Evolutionary conservation across 2,329 filamentous ascomycete genomes (phyloP).

Genomic region (Diaporthe ilicicola): DNA sequence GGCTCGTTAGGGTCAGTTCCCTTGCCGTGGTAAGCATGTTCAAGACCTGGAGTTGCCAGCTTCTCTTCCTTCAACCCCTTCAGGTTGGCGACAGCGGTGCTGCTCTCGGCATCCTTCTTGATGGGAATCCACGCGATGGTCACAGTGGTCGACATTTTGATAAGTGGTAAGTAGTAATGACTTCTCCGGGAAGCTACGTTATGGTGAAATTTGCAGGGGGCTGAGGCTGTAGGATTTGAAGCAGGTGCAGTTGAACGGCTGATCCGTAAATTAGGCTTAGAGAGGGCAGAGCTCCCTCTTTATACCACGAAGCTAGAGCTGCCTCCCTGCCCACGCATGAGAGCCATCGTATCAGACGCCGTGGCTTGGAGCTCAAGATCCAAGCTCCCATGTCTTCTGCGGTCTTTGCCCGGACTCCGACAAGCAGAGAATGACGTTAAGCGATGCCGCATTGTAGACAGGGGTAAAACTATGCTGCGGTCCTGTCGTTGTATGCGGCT

Average conservation of each 20-base stretch:
- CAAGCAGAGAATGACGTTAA: conserved; percentile 6
- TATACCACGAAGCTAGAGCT: conserved; percentile 3
- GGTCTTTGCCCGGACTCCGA: conserved; percentile 6
- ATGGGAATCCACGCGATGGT: conserved; percentile 33
- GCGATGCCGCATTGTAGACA: conserved; percentile 18
- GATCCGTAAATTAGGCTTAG: not conserved
- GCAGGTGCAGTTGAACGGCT: not conserved
- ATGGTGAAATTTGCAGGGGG: not conserved
- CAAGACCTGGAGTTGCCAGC: conserved; percentile 26
- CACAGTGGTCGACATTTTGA: conserved; percentile 33
- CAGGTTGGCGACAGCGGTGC: conserved; percentile 13
- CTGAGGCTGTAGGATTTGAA: not conserved
- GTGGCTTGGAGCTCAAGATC: conserved; percentile 2
- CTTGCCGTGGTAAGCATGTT: conserved; percentile 27
- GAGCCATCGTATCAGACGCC: conserved; percentile 6
- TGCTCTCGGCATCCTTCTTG: conserved; percentile 17
- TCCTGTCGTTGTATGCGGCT: not conserved
- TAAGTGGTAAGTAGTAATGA: not conserved
- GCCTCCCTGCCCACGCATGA: conserved; percentile 1
- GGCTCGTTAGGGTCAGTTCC: conserved; percentile 30
- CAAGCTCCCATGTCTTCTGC: conserved; percentile 1
- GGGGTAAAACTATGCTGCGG: not conserved
- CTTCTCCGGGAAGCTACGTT: conserved; percentile 22
- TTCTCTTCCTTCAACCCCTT: conserved; percentile 21
- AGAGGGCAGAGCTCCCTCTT: conserved; percentile 10